These are phyloP conservation scores for Mycogone perniciosa DNA, from an alignment of 2,329 filamentous ascomycete species.

Conservation along the genomic window DNA sequence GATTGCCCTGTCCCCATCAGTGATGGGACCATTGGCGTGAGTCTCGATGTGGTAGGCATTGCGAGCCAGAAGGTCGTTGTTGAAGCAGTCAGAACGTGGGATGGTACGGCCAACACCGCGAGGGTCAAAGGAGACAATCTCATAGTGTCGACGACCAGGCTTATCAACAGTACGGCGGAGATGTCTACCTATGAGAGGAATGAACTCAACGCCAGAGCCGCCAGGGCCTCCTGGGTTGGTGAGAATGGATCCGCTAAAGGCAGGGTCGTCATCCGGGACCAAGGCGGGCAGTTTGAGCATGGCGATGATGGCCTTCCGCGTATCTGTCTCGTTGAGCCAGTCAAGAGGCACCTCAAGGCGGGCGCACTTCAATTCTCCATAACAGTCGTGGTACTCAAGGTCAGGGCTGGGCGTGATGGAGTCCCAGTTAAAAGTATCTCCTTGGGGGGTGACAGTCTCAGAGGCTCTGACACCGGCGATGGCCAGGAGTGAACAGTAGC, in stretches of 20 bases:
- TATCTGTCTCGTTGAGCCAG: slow-evolving; percentile 29
- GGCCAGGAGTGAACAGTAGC: background rate
- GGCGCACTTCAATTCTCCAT: slow-evolving; percentile 33
- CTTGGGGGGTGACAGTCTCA: background rate
- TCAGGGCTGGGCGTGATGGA: slow-evolving; percentile 27
- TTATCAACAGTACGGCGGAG: slow-evolving; percentile 25
- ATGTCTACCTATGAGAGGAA: slow-evolving; percentile 20
- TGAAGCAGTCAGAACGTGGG: slow-evolving; percentile 35
- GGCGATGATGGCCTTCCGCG: slow-evolving; percentile 31
- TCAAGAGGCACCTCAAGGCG: slow-evolving; percentile 38
- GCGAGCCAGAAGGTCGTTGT: slow-evolving; percentile 23
- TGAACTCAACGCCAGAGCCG: slow-evolving; percentile 30
- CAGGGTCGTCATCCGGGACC: slow-evolving; percentile 31
- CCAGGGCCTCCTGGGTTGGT: slow-evolving; percentile 42
- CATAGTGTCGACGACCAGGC: slow-evolving; percentile 29
- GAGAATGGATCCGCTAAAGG: slow-evolving; percentile 38
- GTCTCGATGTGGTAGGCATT: slow-evolving; percentile 24
- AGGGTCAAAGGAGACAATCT: slow-evolving; percentile 40
- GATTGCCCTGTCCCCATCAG: slow-evolving; percentile 16
- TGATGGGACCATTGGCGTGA: slow-evolving; percentile 25
- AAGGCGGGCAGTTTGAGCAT: slow-evolving; percentile 35
- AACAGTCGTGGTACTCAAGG: slow-evolving; percentile 36
- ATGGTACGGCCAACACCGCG: slow-evolving; percentile 34
- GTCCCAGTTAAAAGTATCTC: slow-evolving; percentile 30
- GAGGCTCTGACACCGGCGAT: background rate